Evolutionary conservation across 768 basidiomycete genomes (phyloP).

Genomic region (Daedalea quercina): DNA sequence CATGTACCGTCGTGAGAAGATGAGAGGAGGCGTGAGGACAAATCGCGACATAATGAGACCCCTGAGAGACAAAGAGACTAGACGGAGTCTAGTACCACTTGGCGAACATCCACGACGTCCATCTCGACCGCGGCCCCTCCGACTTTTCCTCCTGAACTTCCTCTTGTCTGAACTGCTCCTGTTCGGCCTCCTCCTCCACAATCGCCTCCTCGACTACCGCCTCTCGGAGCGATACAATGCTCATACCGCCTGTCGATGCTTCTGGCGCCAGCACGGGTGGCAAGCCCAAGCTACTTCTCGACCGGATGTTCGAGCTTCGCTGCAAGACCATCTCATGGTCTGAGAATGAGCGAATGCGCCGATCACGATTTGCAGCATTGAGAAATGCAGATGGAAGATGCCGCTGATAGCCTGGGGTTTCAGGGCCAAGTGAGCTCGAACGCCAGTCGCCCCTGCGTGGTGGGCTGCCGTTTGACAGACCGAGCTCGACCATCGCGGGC

Average conservation of each 20-base stretch:
- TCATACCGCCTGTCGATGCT: conserved; percentile 4
- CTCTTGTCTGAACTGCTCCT: conserved; percentile 49
- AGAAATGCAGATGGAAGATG: conserved; percentile 6
- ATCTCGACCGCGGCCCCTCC: conserved; percentile 46
- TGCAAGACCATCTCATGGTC: conserved; percentile 10
- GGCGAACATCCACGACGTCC: conserved; percentile 63
- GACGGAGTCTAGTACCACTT: conserved; percentile 10
- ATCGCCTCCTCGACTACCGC: conserved; percentile 65
- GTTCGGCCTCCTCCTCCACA: conserved; percentile 59
- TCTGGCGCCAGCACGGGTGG: conserved; percentile 11
- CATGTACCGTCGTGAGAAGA: no score
- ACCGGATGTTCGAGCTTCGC: not conserved
- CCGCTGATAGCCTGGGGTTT: not conserved
- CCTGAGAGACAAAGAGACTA: no score
- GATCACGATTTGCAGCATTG: conserved; percentile 14
- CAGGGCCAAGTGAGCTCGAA: not conserved
- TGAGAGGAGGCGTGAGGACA: no score
- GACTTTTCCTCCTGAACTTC: conserved; percentile 42
- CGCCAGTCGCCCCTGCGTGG: not conserved
- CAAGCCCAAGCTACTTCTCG: conserved; percentile 11
- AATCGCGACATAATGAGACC: no score
- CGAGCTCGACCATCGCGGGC: not conserved
- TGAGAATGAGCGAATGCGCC: conserved; percentile 18
- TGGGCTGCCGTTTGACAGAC: not conserved
- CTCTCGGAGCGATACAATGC: conserved; percentile 45